These are phyloP conservation scores for Massarina eburnea DNA, from an alignment of 2,329 filamentous ascomycete species.

Conservation along the genomic window DNA sequence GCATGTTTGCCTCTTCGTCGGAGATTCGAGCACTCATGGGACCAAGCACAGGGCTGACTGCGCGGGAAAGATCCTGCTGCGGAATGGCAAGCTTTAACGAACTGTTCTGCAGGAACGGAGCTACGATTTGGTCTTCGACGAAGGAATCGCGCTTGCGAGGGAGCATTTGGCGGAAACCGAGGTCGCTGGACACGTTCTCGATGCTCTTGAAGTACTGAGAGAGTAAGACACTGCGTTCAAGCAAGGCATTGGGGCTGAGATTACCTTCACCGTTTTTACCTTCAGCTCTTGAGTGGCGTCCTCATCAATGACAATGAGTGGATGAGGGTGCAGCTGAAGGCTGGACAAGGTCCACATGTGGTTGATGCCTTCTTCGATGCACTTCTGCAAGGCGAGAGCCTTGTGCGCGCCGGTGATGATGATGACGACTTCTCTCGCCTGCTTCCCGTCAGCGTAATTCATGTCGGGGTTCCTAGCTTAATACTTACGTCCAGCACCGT, in stretches of 20 bases:
- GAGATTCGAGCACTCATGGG: constrained; percentile 39
- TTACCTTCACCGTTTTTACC: constrained; percentile 47
- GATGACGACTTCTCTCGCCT: constrained; percentile 67
- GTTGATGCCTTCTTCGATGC: constrained; percentile 79
- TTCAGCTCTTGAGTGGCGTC: constrained; percentile 59
- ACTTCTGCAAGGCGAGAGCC: constrained; percentile 74
- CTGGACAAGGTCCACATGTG: constrained; percentile 90
- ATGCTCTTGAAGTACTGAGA: constrained; percentile 53
- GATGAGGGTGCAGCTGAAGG: constrained; percentile 77
- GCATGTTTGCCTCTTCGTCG: constrained; percentile 25
- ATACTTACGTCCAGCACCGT: constrained; percentile 69
- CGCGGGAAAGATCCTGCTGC: constrained; percentile 32
- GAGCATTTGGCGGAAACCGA: constrained; percentile 50
- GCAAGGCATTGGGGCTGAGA: background rate
- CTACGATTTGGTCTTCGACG: constrained; percentile 22
- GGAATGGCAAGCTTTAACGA: constrained; percentile 33
- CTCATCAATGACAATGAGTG: constrained; percentile 81
- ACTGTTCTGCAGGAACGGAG: constrained; percentile 14
- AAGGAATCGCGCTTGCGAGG: constrained; percentile 41
- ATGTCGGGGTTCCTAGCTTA: background rate
- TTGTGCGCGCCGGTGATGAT: constrained; percentile 84
- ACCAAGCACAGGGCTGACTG: constrained; percentile 35
- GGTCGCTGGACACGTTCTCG: constrained; percentile 48
- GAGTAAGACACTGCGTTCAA: constrained; percentile 10
- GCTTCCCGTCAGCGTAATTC: background rate